These are phyloP conservation scores for Epichloe brachyelytri DNA, from an alignment of 2,329 filamentous ascomycete genomes.

Conservation along the genomic window DNA sequence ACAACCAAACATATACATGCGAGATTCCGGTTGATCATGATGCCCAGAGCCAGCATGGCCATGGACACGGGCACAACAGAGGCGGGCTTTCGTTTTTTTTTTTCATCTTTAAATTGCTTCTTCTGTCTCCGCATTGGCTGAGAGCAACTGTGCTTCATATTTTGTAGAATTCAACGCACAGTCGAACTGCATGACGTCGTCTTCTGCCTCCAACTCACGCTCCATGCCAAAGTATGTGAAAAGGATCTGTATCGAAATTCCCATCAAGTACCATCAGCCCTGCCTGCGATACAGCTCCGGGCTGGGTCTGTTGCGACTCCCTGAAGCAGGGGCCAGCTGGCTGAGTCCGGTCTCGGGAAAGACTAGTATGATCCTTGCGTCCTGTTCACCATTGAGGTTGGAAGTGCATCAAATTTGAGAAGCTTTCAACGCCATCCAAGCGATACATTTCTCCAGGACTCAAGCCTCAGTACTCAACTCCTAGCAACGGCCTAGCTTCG, in stretches of 20 bases:
- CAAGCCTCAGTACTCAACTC: too few species aligned
- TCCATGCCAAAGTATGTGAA: background rate
- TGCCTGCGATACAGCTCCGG: too few species aligned
- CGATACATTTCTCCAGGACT: too few species aligned
- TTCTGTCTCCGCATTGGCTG: background rate
- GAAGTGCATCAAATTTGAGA: too few species aligned
- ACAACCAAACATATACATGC: background rate
- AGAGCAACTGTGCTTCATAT: background rate
- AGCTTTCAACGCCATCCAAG: too few species aligned
- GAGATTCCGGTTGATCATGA: background rate
- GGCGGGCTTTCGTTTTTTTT: background rate
- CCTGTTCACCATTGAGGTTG: too few species aligned
- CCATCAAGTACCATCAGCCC: background rate
- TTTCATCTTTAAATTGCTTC: background rate
- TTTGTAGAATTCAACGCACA: constrained; percentile 1
- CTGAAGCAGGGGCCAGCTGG: too few species aligned
- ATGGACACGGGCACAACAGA: background rate
- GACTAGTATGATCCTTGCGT: too few species aligned
- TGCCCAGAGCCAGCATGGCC: background rate
- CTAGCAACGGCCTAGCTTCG: too few species aligned
- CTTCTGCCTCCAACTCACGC: background rate
- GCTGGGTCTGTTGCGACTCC: too few species aligned
- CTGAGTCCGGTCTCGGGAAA: too few species aligned
- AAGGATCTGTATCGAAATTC: background rate
- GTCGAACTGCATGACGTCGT: background rate